Base-by-base conservation (phyloP, 495 filamentous ascomycete species). In the Hypoxylon trugodes region DNA sequence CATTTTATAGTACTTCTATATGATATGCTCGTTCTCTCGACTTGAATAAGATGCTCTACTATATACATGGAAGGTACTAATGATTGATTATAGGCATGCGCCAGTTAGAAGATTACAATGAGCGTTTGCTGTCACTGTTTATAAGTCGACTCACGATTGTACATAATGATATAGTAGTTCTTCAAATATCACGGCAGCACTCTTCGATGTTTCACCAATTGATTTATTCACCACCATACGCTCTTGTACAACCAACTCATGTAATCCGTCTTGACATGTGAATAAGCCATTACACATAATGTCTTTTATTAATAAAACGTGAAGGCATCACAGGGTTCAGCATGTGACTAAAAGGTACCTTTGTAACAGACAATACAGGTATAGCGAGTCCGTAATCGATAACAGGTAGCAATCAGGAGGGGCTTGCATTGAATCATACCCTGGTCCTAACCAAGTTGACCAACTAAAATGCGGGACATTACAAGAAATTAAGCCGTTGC, bases 381-480 rank as follows among this genome's bases (percentile, higher is more conserved):
- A 32, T 58, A 40, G 10, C 24, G 28, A 50, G 22, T 16, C 35
- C n/a, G 15, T 7, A 53, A 52, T 52, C 46, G 47, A 64, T 64
- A 64, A 6, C 24, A 18, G 38, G 53, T 57, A 50, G 13, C 19
- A 45, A 28, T 36, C 5, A 64, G 53, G 61, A 65, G 61, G 61
- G 56, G 48, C 53, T 49, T 21, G 45, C 51, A 55, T 43, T 18
- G 30, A 43, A 10, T 42, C 15, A 22, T 35, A 46, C 30, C 28
- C 33, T 28, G 21, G 30, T 37, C 50, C 5, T 15, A 49, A 12
- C 24, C 38, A 51, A 59, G 36, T 10, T 15, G 41, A 12, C 24
- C 38, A 51, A 59, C 26, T 47, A 37, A 59, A 63, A 36, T 58
- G 60, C 60, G 52, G 52, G 52, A 64, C 60, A 58, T 45, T 22